Evolutionary conservation across 495 filamentous ascomycete species (phyloP).

Genomic region (Tuber magnatum): DNA sequence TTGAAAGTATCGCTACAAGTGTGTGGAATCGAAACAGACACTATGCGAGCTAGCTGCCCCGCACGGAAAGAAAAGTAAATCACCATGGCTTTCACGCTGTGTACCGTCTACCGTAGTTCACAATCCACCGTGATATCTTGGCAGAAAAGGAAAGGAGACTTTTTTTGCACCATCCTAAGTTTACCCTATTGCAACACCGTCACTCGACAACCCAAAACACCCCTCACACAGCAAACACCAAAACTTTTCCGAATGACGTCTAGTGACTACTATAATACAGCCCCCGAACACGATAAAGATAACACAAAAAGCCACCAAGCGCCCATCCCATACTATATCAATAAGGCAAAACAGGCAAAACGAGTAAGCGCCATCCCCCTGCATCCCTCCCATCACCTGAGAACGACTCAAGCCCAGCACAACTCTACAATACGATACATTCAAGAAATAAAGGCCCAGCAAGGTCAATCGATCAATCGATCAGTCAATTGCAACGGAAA

Average conservation of each 20-base stretch:
- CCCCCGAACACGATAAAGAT: not conserved
- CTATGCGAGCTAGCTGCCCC: not conserved
- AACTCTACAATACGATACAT: not conserved
- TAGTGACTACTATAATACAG: not conserved
- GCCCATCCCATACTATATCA: not conserved
- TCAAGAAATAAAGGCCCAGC: not conserved
- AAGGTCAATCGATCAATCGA: not conserved
- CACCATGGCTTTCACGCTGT: not conserved
- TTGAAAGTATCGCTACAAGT: not conserved
- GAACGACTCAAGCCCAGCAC: not conserved
- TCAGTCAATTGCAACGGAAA: not conserved
- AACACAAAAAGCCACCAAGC: not conserved
- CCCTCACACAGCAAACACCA: not conserved
- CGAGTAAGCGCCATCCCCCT: not conserved
- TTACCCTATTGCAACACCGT: not conserved
- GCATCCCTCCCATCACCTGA: not conserved
- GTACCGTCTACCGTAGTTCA: not conserved
- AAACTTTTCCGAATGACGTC: not conserved
- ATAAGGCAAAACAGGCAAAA: not conserved
- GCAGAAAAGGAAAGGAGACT: not conserved
- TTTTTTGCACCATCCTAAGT: not conserved
- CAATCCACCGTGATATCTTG: not conserved
- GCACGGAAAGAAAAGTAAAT: no score
- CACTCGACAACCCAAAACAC: not conserved
- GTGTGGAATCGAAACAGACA: not conserved